Base-by-base conservation (phyloP, 176 grass and related monocot genomes). In the Neostapfia colusana region DNA sequence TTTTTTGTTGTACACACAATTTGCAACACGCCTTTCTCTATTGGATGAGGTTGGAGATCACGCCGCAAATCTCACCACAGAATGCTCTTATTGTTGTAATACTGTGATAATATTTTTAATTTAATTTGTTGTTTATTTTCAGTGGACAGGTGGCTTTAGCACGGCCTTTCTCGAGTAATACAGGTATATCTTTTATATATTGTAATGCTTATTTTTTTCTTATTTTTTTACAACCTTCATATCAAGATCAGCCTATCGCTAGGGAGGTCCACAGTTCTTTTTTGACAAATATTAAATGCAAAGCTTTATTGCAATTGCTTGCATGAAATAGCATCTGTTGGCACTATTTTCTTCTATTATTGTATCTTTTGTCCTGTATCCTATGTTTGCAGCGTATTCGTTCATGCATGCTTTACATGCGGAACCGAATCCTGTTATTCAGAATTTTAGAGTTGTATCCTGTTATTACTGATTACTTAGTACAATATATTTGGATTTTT, bases 161-260 rank as follows among this genome's bases (percentile, higher is more conserved):
- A 64, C 84, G 94, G 40, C 35, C 55, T 79, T 93, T 97, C 53
- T 90, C 94, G 86, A 88, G 74, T 70, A 79, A 51, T 75, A 83
- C 89, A 75, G 94, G 94, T 97, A 90, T 39, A 50, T 27, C 16
- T 73, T 18, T 51, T 75, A 35, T 76, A 20, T 85, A 56, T 63
- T 64, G 81, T 45, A 65, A 81, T 67, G 11, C 60, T 8, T 75
- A 20, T 17, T 51, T 51, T 10, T 23, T 37, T 3, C 60, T 8
- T 75, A 20, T 17, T 51, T 51, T 10, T 23, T 37, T 3, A 24
- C 25, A 2, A 36, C 41, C n/a, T 63, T 65, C 34, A 3, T 31
- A 3, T 31, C 31, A n/a, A n/a, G n/a, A 31, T 31, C 31, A 31
- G 31, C 54, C 51, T 59, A 41, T 76, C 25, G 18, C 63, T 50